Conservation (phyloP, 2,329 filamentous ascomycete species). For the Stagonosporopsis tanaceti region DNA sequence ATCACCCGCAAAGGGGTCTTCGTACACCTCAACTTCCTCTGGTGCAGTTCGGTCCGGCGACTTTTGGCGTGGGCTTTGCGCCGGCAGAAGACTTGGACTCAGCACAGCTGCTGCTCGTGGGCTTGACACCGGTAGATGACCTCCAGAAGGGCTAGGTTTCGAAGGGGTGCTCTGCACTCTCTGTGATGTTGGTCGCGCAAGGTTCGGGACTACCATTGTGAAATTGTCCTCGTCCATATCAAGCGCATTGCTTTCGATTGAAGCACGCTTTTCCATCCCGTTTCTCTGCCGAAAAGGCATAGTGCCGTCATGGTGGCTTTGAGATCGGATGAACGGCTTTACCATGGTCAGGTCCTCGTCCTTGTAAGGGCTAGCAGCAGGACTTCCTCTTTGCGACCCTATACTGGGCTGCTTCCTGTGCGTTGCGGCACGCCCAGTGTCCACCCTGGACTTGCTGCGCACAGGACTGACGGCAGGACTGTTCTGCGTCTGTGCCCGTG, state of each 20-base stretch:
- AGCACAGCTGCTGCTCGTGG: conserved; percentile 37
- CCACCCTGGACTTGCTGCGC: conserved; percentile 48
- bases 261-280: conserved; percentile 49
- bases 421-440: conserved; percentile 27
- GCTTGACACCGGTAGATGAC: conserved; percentile 38
- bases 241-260: conserved; percentile 50
- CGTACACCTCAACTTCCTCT: conserved; percentile 61
- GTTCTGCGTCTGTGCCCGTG: conserved; percentile 44
- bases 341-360: conserved; percentile 59
- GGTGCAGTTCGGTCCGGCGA: conserved; percentile 46
- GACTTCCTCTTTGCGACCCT: conserved; percentile 42
- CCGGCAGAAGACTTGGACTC: conserved; percentile 36
- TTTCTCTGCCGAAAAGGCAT: conserved; percentile 49
- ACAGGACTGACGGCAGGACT: conserved; percentile 48
- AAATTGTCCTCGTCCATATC: conserved; percentile 56
- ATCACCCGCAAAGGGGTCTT: conserved; percentile 59
- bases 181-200: conserved; percentile 41
- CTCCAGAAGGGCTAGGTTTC: conserved; percentile 36
- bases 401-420: conserved; percentile 43
- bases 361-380: conserved; percentile 45
- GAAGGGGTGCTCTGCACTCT: conserved; percentile 43
- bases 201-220: conserved; percentile 59
- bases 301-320: conserved; percentile 40
- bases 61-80: conserved; percentile 41
- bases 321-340: conserved; percentile 52